Percentiles rank a stretch among this genome's conserved stretches.
These are phyloP conservation scores for Dipteronia dyeriana DNA, from an alignment of 345 rosid genomes.

Conservation along the genomic window DNA sequence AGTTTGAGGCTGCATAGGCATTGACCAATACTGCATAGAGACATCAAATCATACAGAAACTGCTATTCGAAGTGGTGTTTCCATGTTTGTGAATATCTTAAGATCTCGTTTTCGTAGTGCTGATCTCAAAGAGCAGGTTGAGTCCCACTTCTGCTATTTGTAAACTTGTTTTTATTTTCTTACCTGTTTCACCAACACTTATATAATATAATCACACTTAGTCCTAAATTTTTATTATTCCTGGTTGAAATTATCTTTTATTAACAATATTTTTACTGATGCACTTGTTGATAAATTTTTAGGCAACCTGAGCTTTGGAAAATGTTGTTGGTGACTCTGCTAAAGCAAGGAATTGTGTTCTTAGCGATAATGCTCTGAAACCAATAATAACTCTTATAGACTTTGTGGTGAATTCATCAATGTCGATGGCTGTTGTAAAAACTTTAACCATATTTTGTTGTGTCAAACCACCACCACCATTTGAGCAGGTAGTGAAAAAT, in stretches of 20 bases:
- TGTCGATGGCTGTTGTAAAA: conserved; percentile 77
- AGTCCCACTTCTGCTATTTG: conserved; percentile 20
- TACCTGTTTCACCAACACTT: too few relatives aligned
- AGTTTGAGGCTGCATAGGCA: conserved; percentile 96
- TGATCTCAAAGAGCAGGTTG: too few relatives aligned
- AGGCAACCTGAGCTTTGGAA: conserved; percentile 82
- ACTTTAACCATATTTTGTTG: conserved; percentile 71
- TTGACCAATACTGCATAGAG: conserved; percentile 83
- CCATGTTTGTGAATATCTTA: conserved; percentile 77
- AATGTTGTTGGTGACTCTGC: conserved; percentile 80
- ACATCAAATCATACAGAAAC: conserved; percentile 79
- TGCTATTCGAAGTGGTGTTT: conserved; percentile 83
- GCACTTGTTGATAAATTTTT: conserved; percentile 21
- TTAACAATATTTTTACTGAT: too few relatives aligned
- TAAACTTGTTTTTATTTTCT: background rate
- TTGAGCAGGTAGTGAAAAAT: conserved; percentile 77
- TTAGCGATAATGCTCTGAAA: conserved; percentile 56
- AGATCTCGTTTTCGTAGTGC: too few relatives aligned
- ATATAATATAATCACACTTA: too few relatives aligned
- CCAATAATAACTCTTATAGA: conserved; percentile 67
- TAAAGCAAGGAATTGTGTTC: conserved; percentile 68
- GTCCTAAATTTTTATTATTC: too few relatives aligned
- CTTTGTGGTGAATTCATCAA: conserved; percentile 60
- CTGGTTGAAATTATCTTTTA: too few relatives aligned
- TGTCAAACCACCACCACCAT: conserved; percentile 73